Evolutionary conservation across 2,329 filamentous ascomycete genomes (phyloP), one percentile per base, ranked within the genome.

Genomic region (Fusarium sp.): DNA sequence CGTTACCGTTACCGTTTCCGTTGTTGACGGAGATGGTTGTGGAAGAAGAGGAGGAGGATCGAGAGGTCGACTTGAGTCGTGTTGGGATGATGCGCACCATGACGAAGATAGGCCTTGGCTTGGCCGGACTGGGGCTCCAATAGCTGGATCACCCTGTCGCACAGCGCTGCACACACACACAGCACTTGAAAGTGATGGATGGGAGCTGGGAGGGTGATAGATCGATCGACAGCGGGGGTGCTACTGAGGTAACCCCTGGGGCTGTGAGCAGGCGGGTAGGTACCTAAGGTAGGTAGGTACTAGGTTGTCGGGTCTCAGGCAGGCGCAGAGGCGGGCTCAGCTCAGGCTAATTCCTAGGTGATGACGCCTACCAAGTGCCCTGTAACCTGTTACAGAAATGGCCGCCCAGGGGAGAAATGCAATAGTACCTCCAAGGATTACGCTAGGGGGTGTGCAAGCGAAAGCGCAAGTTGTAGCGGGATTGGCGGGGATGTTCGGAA

Each of bases 31-130:
- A 72, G 49, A 58, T 45, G 58, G 54, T 68, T 43, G 64, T 67
- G 48, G 75, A 77, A 44, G 77, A 71, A 58, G 78, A 76, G 20
- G 83, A 83, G 24, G 72, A 77, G 57, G 75, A 76, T 43, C 77
- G 75, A 61, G 74, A 71, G 28, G 72, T 73, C 57, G 81, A 77
- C 77, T 86, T 86, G 36, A 88, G 78, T 51, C 85, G 83, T 63
- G 78, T 81, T 56, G 86, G 85, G 63, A 88, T 83, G 73, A 88
- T 86, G 75, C 85, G 84, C 68, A 86, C 83, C 85, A 88, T 87
- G 75, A 72, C 73, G 69, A 64, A 54, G 50, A 51, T 48, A 28
- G 52, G 66, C 66, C 63, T 64, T 49, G 54, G 62, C 51, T 56
- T 21, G 50, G 52, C 58, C 34, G 24, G 34, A 48, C 53, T 40